Conservation (phyloP, 83 land plant species). For the Picea mariana region DNA sequence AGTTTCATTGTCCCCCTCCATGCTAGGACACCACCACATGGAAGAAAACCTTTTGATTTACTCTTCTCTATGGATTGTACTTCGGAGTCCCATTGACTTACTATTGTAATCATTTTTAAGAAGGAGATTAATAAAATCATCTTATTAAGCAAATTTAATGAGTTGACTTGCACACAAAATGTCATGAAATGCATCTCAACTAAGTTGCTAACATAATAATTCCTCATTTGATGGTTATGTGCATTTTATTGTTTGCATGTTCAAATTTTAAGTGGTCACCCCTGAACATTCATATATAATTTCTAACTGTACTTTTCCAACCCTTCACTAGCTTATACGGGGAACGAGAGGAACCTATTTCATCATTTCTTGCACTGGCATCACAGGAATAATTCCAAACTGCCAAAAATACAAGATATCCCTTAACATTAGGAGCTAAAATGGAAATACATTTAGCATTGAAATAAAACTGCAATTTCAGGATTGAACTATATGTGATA, state of each 20-base stretch:
- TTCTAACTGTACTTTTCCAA: background rate
- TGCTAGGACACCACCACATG: no score
- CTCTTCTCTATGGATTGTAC: no score
- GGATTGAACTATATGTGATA: background rate
- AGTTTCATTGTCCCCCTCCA: no score
- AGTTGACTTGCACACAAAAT: no score
- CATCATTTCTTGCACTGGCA: constrained; percentile 87
- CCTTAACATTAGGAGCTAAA: background rate
- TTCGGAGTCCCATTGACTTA: no score
- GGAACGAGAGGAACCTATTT: constrained; percentile 62
- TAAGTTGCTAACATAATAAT: no score
- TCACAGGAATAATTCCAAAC: constrained; percentile 66
- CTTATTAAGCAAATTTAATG: no score
- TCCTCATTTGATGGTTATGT: background rate
- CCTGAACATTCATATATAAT: background rate
- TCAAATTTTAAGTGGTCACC: background rate
- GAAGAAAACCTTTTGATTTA: no score
- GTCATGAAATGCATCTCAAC: no score
- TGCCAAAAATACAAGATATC: constrained; percentile 17
- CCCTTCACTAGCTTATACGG: background rate
- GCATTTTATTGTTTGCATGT: background rate
- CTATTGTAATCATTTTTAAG: no score
- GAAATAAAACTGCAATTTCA: background rate
- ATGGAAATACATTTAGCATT: background rate
- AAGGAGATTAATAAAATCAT: no score